Base-by-base conservation (phyloP, 148 eudicot species). In the Amaranthus cruentus region DNA sequence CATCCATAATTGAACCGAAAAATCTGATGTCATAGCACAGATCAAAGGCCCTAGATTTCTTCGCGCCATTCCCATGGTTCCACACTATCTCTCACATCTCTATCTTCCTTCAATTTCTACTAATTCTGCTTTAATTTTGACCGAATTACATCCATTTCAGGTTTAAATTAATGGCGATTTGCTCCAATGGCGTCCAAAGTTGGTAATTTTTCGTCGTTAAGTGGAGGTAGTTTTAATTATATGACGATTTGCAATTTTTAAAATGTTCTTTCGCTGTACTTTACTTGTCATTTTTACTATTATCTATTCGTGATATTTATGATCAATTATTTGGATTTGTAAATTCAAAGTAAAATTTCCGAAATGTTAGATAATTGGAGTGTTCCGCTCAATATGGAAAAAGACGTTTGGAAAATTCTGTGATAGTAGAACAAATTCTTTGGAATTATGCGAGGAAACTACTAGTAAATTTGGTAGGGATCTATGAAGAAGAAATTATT, bases 21-120 rank as follows among this genome's bases (percentile, higher is more conserved):
- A 48, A 38, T 15, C 56, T 44, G 11, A 43, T 15, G 69, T 59
- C 63, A 59, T 60, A 3, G 63, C 21, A 12, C 10, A 9, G 63
- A 60, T 60, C 68, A 64, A 66, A 49, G 38, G 38, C 69, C 69
- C 55, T 66, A 66, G 68, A 66, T 3, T 3, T 48, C 21, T 66
- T 66, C 69, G 55, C 69, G 69, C 69, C 54, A 48, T n/a, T 64
- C 4, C 42, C 51, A 64, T 66, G 69, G 69, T 66, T 48, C 69
- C 28, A 15, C 7, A 61, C 4, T 47, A 9, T 47, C 53, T 65
- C 43, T 66, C 54, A 9, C 15, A 38, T n/a, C 3, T 65, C 53
- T 6, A 47, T 47, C 15, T 8, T 11, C 46, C 48, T 42, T 9
- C 62, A 14, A 51, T 43, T 3, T 13, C n/a, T 38, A 12, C 47